A percentile compares a stretch with the other conserved stretches of the same genome.
These are phyloP conservation scores for Helicostylum pulchrum DNA, from an alignment of 192 early-diverging fungal genomes.

Conservation along the genomic window DNA sequence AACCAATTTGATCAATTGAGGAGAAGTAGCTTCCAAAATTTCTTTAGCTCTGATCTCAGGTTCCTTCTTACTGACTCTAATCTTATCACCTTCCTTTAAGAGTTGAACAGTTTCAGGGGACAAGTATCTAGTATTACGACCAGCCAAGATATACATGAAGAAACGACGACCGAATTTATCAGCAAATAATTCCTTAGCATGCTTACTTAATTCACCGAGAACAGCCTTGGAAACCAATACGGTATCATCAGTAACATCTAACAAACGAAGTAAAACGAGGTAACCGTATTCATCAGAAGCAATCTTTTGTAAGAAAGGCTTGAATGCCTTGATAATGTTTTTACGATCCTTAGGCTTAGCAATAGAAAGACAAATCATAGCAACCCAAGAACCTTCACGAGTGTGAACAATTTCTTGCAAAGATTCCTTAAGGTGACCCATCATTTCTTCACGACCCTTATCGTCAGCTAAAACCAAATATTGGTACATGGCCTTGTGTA, in stretches of 20 bases:
- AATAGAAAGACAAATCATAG: constrained; percentile 77
- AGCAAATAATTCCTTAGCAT: constrained; percentile 44
- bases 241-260: constrained; percentile 94
- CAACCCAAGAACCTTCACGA: constrained; percentile 82
- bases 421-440: constrained; percentile 80
- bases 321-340: constrained; percentile 82
- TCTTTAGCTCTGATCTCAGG: constrained; percentile 61
- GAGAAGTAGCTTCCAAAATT: constrained; percentile 61
- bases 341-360: constrained; percentile 89
- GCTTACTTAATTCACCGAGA: constrained; percentile 53
- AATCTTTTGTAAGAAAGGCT: constrained; percentile 75
- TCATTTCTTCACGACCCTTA: constrained; percentile 47
- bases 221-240: constrained; percentile 78
- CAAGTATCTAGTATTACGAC: constrained; percentile 73
- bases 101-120: constrained; percentile 66
- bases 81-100: constrained; percentile 63
- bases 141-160: constrained; percentile 76
- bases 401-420: constrained; percentile 89
- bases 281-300: constrained; percentile 88
- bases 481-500: constrained; percentile 85
- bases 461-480: constrained; percentile 69
- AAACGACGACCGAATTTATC: constrained; percentile 80
- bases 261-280: constrained; percentile 73
- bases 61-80: constrained; percentile 82
- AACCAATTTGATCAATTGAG: constrained; percentile 57